Evolutionary conservation across 768 basidiomycete species (phyloP).

Genomic region (Strobilomyces dryophilus): DNA sequence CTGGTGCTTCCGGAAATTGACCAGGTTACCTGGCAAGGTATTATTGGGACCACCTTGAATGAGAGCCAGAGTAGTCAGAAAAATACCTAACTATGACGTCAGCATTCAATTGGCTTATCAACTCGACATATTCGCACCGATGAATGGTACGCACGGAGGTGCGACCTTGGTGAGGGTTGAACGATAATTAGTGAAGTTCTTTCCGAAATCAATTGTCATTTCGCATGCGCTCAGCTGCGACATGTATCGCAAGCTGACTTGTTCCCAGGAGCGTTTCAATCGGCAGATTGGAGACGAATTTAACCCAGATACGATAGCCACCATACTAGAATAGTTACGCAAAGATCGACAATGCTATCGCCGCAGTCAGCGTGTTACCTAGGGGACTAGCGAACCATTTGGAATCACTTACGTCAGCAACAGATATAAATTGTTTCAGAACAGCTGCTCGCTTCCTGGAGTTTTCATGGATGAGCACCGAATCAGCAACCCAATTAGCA

Average conservation of each 20-base stretch:
- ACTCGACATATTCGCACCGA: constrained; percentile 52
- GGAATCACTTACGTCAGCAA: constrained; percentile 74
- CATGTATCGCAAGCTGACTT: constrained; percentile 72
- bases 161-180: constrained; percentile 75
- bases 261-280: constrained; percentile 91
- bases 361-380: not conserved
- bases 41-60: constrained; percentile 96
- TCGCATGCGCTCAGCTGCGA: constrained; percentile 75
- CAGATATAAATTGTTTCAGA: constrained; percentile 86
- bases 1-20: constrained; percentile 95
- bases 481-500: constrained; percentile 89
- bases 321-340: constrained; percentile 95
- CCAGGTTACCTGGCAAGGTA: constrained; percentile 66
- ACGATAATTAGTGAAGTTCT: constrained; percentile 92
- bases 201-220: constrained; percentile 86
- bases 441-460: constrained; percentile 74
- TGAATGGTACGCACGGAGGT: constrained; percentile 95
- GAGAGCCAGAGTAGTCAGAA: constrained; percentile 94
- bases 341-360: constrained; percentile 78
- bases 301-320: constrained; percentile 90
- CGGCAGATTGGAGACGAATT: constrained; percentile 94
- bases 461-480: constrained; percentile 77
- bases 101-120: not conserved
- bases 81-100: constrained; percentile 61
- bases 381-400: not conserved